These are phyloP conservation scores for Pythium pyrilobum DNA, from an alignment of 352 stramenopile species.

Conservation along the genomic window DNA sequence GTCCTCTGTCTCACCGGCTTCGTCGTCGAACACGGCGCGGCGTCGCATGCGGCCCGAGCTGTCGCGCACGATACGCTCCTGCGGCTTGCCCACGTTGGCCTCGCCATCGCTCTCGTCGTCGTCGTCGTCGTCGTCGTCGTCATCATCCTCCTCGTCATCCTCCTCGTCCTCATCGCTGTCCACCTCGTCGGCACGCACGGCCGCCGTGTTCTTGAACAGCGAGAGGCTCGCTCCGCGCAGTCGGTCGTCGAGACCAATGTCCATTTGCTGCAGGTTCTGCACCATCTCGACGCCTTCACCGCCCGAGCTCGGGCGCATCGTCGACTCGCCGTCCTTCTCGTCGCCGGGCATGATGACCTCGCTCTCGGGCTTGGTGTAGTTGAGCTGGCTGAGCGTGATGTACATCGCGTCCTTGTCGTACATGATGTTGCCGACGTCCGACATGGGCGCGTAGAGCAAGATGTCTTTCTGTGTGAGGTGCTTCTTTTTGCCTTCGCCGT, in stretches of 20 bases:
- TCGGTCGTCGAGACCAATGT: slow-evolving; percentile 92
- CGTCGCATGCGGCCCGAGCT: slow-evolving; percentile 66
- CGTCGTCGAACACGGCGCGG: slow-evolving; percentile 73
- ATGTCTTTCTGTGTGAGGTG: slow-evolving; percentile 74
- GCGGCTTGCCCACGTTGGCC: slow-evolving; percentile 52
- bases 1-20: slow-evolving; percentile 21
- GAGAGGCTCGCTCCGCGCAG: slow-evolving; percentile 91
- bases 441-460: slow-evolving; percentile 71
- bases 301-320: slow-evolving; percentile 26
- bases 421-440: slow-evolving; percentile 96
- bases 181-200: slow-evolving; percentile 77
- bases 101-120: slow-evolving; percentile 44
- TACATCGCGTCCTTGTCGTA: slow-evolving; percentile 99
- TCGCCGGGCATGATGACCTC: slow-evolving; percentile 47
- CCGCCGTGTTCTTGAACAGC: slow-evolving; percentile 94
- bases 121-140: slow-evolving; percentile 26
- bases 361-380: slow-evolving; percentile 94
- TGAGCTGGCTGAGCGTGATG: slow-evolving; percentile 94
- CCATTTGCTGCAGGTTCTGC: slow-evolving; percentile 91
- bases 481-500: slow-evolving; percentile 72
- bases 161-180: slow-evolving; percentile 47
- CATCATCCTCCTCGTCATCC: slow-evolving; percentile 6
- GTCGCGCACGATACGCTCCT: slow-evolving; percentile 64
- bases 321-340: slow-evolving; percentile 42
- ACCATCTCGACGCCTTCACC: slow-evolving; percentile 92